A percentile compares a stretch with the other conserved stretches of the same genome.
These are phyloP conservation scores for Bertia moriformis DNA, from an alignment of 2,329 filamentous ascomycete genomes.

Conservation along the genomic window DNA sequence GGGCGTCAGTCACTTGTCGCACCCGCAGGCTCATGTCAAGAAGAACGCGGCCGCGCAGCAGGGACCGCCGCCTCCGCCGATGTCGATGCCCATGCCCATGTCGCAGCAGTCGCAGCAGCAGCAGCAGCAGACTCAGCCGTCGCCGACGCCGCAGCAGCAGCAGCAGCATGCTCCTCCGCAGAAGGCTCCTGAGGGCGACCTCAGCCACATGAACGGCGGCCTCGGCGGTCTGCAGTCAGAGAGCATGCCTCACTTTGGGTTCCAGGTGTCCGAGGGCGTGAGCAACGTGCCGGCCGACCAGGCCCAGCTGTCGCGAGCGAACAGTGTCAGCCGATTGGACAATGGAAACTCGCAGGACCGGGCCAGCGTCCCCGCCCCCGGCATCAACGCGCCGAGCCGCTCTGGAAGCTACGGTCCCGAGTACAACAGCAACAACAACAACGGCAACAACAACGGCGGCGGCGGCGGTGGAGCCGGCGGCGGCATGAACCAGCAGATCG, in stretches of 20 bases:
- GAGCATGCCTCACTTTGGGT: slow-evolving; percentile 32
- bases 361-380: slow-evolving; percentile 34
- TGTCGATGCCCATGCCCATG: slow-evolving; percentile 12
- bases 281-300: slow-evolving; percentile 45
- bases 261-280: slow-evolving; percentile 40
- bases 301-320: slow-evolving; percentile 45
- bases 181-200: slow-evolving; percentile 25
- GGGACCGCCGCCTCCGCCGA: slow-evolving; percentile 7
- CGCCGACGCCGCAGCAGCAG: slow-evolving; percentile 4
- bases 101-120: too few relatives aligned
- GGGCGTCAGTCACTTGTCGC: slow-evolving; percentile 69
- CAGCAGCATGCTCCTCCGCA: too few relatives aligned
- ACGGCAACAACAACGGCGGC: slow-evolving; percentile 45
- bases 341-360: slow-evolving; percentile 40
- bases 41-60: slow-evolving; percentile 53
- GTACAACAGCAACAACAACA: too few relatives aligned
- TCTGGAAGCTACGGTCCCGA: slow-evolving; percentile 29
- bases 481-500: slow-evolving; percentile 47
- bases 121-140: slow-evolving; percentile 5
- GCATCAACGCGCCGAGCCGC: slow-evolving; percentile 29
- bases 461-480: too few relatives aligned
- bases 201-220: slow-evolving; percentile 44
- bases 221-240: slow-evolving; percentile 42
- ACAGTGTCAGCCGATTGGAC: slow-evolving; percentile 42
- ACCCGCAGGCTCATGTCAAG: slow-evolving; percentile 78